Evolutionary conservation across 2,329 filamentous ascomycete species (phyloP).

Genomic region (Tympanopsis confertula): DNA sequence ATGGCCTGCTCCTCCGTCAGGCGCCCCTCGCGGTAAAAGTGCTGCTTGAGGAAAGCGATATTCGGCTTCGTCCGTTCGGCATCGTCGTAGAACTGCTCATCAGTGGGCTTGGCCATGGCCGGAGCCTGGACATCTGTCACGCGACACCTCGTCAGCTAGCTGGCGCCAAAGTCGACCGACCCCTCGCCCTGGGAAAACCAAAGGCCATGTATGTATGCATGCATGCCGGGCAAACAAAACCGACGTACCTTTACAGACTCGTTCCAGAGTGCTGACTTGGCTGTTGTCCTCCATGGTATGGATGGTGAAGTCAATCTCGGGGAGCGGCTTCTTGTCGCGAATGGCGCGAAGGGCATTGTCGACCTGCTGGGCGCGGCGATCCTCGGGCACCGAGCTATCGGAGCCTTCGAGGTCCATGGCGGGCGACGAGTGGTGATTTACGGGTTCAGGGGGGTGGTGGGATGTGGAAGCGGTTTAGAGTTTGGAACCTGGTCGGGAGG

Average conservation of each 20-base stretch:
- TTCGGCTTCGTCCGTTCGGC: constrained; percentile 80
- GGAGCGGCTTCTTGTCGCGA: constrained; percentile 84
- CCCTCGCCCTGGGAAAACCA: no score
- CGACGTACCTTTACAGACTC: constrained; percentile 88
- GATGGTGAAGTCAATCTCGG: constrained; percentile 96
- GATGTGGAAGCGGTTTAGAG: no score
- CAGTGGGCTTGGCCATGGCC: constrained; percentile 80
- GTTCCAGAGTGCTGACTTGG: constrained; percentile 88
- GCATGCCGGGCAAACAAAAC: constrained; percentile 2
- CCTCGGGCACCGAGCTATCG: constrained; percentile 21
- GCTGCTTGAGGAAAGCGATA: constrained; percentile 89
- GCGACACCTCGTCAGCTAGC: constrained; percentile 13
- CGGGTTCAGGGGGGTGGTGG: background rate
- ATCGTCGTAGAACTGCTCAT: constrained; percentile 89
- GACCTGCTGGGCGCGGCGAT: constrained; percentile 47
- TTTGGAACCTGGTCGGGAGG: no score
- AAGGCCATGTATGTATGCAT: constrained; percentile 9
- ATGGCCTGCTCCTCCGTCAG: constrained; percentile 94
- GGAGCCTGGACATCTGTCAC: constrained; percentile 86
- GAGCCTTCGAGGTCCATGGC: constrained; percentile 37
- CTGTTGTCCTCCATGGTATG: constrained; percentile 97
- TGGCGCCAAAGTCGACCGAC: constrained; percentile 2
- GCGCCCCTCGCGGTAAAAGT: constrained; percentile 94
- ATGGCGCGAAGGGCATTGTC: constrained; percentile 89
- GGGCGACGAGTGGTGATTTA: constrained; percentile 6